A percentile compares a stretch with the other conserved stretches of the same genome.
phyloP scores from a whole-genome alignment of 257 asterid genomes.

The Leptodermis oblonga region DNA sequence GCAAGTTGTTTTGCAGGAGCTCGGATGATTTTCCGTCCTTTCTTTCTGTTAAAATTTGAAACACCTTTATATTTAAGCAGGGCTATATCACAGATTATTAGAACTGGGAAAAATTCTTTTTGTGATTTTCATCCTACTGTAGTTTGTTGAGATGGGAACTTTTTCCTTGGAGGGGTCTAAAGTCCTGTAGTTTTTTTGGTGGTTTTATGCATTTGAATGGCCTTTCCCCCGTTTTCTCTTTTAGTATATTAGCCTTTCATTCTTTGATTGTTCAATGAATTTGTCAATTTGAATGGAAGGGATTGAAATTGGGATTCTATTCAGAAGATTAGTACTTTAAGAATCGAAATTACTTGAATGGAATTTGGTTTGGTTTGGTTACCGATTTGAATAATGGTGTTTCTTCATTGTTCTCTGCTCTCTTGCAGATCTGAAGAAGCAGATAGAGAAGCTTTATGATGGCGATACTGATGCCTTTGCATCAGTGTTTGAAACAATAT shows the following conservation, averaged over 20 bases:
- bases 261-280: no score
- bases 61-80: background rate
- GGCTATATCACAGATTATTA: background rate
- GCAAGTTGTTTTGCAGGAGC: background rate
- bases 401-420: no score
- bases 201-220: background rate
- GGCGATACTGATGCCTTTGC: constrained; percentile 32
- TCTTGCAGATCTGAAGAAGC: constrained; percentile 26
- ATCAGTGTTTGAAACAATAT: constrained; percentile 28
- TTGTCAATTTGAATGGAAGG: no score
- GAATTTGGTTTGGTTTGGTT: background rate
- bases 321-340: background rate
- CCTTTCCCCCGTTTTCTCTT: no score
- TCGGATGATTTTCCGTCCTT: background rate
- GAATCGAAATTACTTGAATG: background rate
- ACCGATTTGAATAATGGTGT: background rate
- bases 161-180: background rate
- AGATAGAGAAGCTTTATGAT: constrained; percentile 25
- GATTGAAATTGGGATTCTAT: background rate
- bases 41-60: no score
- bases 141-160: no score
- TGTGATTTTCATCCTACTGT: background rate
- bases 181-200: background rate
- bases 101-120: background rate
- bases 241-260: no score